Evolutionary conservation across 148 eudicot species (phyloP), one percentile per base, ranked within the genome.

Genomic region (Pharnaceum exiguum): DNA sequence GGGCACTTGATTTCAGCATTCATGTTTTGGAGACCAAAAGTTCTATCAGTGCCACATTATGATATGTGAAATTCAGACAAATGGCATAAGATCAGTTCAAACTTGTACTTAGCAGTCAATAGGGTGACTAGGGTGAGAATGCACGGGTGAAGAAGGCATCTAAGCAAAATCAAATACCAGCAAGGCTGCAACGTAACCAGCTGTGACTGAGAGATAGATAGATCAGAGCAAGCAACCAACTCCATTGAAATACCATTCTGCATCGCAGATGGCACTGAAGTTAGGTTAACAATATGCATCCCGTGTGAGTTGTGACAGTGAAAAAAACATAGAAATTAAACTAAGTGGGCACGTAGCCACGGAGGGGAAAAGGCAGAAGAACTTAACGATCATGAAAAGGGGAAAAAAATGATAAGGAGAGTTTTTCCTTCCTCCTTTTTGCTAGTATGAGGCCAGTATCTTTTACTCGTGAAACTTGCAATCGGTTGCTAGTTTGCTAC

Each of bases 401-500:
- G 17, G 25, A 12, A 37, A 4, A 27, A 7, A n/a, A 7, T 27
- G 1, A 15, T 17, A 27, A 5, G 13, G 23, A 22, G 55, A 28
- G 24, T 25, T 6, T 16, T 17, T 2, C 17, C 22, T 54, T 19
- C 13, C 32, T 22, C 27, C 9, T 28, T n/a, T 65, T 46, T 21
- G 16, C 7, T 45, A 16, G 38, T 21, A 26, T 55, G 55, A 28
- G 55, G 47, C n/a, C 35, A 36, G 5, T 46, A 27, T 18, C 30
- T 21, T 15, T 46, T 37, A 12, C 70, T 66, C 63, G 63, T 57
- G 70, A 66, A 48, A 22, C 23, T 47, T 29, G 7, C 26, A 51
- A 15, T 26, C 15, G 37, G 16, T 28, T 22, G 40, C 11, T 58
- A 17, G 3, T 6, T n/a, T n/a, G n/a, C n/a, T n/a, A n/a, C n/a